Evolutionary conservation across 345 rosid species (phyloP).

Genomic region (Pseudoturritis turrita): DNA sequence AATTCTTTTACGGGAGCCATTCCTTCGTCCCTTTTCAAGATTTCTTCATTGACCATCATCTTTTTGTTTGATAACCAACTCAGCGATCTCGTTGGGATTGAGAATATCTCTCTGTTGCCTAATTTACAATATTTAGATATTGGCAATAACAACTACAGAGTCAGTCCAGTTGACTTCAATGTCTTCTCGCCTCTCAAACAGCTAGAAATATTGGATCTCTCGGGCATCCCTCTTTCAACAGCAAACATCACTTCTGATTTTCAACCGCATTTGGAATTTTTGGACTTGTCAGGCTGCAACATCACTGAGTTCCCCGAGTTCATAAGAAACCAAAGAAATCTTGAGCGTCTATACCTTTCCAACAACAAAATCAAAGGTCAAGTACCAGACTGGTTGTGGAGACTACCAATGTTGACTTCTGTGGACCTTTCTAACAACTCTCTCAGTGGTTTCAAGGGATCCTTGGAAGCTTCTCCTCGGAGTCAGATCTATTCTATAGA

Average conservation of each 20-base stretch:
- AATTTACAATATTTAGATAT: rapidly evolving
- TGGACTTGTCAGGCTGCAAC: not conserved
- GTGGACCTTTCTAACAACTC: not conserved
- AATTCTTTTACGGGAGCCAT: not conserved
- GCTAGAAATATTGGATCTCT: not conserved
- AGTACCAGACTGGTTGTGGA: not conserved
- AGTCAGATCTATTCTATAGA: rapidly evolving
- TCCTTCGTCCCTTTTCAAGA: not conserved
- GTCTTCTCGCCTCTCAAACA: not conserved
- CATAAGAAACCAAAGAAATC: not conserved
- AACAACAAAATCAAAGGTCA: constrained; percentile 2
- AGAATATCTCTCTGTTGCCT: not conserved
- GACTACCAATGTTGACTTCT: rapidly evolving
- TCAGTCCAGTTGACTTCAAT: not conserved
- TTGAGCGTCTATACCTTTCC: rapidly evolving
- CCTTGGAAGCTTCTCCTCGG: not conserved
- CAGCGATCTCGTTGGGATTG: not conserved
- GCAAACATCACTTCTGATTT: not conserved
- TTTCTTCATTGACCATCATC: not conserved
- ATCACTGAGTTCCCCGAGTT: not conserved
- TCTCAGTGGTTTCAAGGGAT: not conserved
- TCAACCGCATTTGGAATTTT: rapidly evolving
- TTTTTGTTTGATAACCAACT: not conserved
- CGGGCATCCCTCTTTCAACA: not conserved
- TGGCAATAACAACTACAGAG: not conserved